Base-by-base conservation (phyloP, 2,329 filamentous ascomycete genomes). In the Pseudogymnoascus sp. region DNA sequence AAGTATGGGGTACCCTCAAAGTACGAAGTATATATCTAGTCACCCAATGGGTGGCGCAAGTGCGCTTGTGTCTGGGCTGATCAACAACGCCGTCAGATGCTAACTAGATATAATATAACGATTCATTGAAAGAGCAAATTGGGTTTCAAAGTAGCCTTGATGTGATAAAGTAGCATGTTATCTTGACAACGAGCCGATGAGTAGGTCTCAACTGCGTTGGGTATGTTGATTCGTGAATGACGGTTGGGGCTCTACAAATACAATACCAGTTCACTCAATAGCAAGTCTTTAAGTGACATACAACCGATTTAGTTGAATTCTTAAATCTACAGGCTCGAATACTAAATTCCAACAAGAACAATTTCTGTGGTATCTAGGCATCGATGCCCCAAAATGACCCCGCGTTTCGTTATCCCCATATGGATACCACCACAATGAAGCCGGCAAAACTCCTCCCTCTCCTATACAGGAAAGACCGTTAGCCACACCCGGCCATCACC, bases 281-380 rank as follows among this genome's bases (percentile, higher is more conserved):
- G 47, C 23, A 17, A 17, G 26, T 33, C 28, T 13, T 33, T 8
- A 33, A 33, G 28, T 35, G n/a, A 17, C 1, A 19, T 57, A 21
- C 11, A 31, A 57, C 28, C 28, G 33, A 57, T 35, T 33, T 57
- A 57, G 33, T 57, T 17, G 50, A 35, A 57, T 53, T 53, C 28
- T 57, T 57, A 57, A 33, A 57, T 57, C 50, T 57, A 57, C 50
- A 57, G 50, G 2, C 50, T 57, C 50, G 50, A 57, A 35, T 57
- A 57, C 19, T 57, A 33, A 57, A 57, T 57, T 13, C 50, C 28
- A 33, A 57, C 28, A 57, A 57, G 19, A 57, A 57, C 50, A 33
- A 33, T 57, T 57, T 57, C 50, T 33, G 28, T 57, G 28, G 50
- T 57, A 57, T 57, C 50, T 28, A 57, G 50, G n/a, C 10, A 57